Conservation (phyloP, 768 basidiomycete genomes). For the Cubamyces sp. region DNA sequence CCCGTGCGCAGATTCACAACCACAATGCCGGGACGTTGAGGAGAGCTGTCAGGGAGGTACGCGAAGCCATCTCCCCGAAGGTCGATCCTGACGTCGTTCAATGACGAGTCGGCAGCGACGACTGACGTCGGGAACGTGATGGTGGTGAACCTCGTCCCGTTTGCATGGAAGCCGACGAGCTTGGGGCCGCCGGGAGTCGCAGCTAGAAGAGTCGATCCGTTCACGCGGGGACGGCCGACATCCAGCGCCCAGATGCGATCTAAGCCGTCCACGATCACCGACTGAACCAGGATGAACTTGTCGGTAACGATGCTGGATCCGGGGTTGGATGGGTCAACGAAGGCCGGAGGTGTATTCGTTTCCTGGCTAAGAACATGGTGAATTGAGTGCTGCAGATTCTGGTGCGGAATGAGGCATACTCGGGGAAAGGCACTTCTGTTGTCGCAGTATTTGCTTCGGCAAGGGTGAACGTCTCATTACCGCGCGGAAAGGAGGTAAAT, state of each 20-base stretch:
- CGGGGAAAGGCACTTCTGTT: constrained; percentile 25
- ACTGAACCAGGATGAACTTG: constrained; percentile 30
- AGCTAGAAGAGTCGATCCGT: constrained; percentile 23
- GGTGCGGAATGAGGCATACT: neutral
- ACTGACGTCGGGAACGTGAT: constrained; percentile 27
- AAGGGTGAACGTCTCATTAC: constrained; percentile 27
- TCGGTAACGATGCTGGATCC: constrained; percentile 25
- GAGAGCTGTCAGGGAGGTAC: constrained; percentile 28
- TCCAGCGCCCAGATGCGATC: constrained; percentile 34
- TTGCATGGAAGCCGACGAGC: constrained; percentile 28
- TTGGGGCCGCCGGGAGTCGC: constrained; percentile 27
- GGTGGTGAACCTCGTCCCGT: constrained; percentile 19
- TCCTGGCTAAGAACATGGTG: constrained; percentile 13
- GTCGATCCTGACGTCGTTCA: constrained; percentile 32
- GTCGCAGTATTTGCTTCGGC: constrained; percentile 20
- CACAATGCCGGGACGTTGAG: constrained; percentile 22
- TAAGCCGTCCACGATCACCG: constrained; percentile 30
- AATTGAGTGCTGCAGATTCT: neutral
- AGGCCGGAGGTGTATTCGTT: constrained; percentile 28
- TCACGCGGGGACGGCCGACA: constrained; percentile 30
- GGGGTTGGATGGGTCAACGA: constrained; percentile 27
- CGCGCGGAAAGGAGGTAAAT: constrained; percentile 27
- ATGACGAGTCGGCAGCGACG: constrained; percentile 27
- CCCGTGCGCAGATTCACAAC: constrained; percentile 26
- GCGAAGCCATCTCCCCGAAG: constrained; percentile 28